A percentile compares a stretch with the other conserved stretches of the same genome.
Conservation (phyloP, 2,329 filamentous ascomycete genomes). For the Neospermospora avenae region DNA sequence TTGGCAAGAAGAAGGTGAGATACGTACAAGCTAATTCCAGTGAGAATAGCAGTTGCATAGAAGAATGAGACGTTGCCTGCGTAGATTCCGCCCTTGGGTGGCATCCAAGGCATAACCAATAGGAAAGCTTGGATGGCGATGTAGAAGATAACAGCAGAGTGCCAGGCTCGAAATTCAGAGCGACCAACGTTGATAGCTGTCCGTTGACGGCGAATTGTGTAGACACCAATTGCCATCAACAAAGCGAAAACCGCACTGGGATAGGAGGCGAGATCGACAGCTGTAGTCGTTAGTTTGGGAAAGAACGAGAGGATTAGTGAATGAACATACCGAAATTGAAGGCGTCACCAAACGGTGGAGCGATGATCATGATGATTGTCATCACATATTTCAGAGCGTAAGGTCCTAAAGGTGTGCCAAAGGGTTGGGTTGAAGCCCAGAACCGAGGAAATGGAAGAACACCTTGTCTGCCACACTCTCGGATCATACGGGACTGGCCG, state of each 20-base stretch:
- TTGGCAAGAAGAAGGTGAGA: background rate
- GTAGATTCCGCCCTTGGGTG: conserved; percentile 55
- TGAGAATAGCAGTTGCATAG: conserved; percentile 67
- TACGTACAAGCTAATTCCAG: conserved; percentile 61
- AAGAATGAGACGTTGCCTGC: conserved; percentile 69
- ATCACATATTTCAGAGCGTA: conserved; percentile 55
- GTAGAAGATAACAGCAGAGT: conserved; percentile 55
- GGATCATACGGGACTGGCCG: conserved; percentile 52
- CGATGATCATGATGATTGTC: conserved; percentile 58
- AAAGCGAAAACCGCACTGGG: conserved; percentile 57
- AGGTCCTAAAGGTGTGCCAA: conserved; percentile 59
- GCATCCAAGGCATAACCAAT: conserved; percentile 69
- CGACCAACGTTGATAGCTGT: conserved; percentile 45
- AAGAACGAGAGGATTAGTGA: background rate
- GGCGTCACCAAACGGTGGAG: conserved; percentile 59
- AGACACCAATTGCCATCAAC: conserved; percentile 54
- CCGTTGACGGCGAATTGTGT: conserved; percentile 54
- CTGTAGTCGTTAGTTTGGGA: conserved; percentile 27
- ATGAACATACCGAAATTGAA: conserved; percentile 54
- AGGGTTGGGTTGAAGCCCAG: conserved; percentile 61
- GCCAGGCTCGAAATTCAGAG: conserved; percentile 57
- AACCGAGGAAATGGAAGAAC: conserved; percentile 57
- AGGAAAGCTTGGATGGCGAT: conserved; percentile 58
- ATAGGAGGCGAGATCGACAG: conserved; percentile 57
- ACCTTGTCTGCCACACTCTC: conserved; percentile 57